Evolutionary conservation across 2,329 filamentous ascomycete genomes (phyloP).

Genomic region (Calonectria pauciramosa): DNA sequence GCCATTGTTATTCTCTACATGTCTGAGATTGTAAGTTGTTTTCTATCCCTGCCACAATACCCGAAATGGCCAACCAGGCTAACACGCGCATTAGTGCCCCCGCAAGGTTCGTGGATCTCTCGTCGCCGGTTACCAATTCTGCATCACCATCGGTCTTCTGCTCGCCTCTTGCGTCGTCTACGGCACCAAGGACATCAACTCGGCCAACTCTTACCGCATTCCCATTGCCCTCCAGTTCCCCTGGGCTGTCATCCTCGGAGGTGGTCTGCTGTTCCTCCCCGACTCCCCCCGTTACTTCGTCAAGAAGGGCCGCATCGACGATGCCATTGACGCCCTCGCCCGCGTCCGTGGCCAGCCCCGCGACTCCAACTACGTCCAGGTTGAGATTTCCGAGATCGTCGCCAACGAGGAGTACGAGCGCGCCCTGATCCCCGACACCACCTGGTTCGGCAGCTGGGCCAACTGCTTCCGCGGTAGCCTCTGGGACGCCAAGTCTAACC

Average conservation of each 20-base stretch:
- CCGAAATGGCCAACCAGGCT: constrained; percentile 21
- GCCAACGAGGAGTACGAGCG: constrained; percentile 92
- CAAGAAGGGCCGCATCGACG: constrained; percentile 78
- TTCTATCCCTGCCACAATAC: neutral
- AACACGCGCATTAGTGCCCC: constrained; percentile 60
- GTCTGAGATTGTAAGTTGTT: constrained; percentile 78
- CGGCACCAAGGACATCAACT: constrained; percentile 22
- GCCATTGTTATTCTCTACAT: constrained; percentile 89
- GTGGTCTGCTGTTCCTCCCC: constrained; percentile 81
- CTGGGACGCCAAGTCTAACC: constrained; percentile 72
- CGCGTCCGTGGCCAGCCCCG: constrained; percentile 80
- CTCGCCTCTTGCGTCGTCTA: constrained; percentile 35
- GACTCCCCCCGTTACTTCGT: constrained; percentile 91
- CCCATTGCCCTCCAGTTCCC: constrained; percentile 83
- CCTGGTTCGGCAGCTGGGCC: constrained; percentile 78
- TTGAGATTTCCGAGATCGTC: constrained; percentile 86
- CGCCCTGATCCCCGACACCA: constrained; percentile 72
- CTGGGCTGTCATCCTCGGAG: constrained; percentile 82
- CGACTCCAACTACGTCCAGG: constrained; percentile 81
- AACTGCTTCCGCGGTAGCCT: constrained; percentile 77
- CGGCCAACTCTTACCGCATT: constrained; percentile 70
- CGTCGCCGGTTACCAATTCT: constrained; percentile 38
- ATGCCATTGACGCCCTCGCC: constrained; percentile 73
- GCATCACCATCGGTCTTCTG: constrained; percentile 38
- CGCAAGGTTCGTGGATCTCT: constrained; percentile 38